Conservation (phyloP, 345 rosid genomes). For the Salix suchowensis region DNA sequence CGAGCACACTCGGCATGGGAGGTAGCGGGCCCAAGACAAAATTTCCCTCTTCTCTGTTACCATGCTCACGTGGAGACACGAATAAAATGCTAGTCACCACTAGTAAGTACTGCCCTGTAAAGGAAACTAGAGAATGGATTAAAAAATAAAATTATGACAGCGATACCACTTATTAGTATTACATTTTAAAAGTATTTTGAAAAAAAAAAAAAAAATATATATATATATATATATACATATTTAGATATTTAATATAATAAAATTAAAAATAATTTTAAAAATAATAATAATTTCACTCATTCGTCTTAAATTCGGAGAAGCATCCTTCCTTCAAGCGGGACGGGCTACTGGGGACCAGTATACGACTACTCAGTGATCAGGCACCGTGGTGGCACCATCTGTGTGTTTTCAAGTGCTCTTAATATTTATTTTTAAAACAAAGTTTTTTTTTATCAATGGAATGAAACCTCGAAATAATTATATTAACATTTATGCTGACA, state of each 20-base stretch:
- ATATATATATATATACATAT: too few species aligned
- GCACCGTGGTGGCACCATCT: background rate
- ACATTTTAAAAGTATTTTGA: too few species aligned
- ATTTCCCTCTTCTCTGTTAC: constrained; percentile 15
- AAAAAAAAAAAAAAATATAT: too few species aligned
- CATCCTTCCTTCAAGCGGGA: background rate
- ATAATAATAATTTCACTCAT: too few species aligned
- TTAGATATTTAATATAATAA: too few species aligned
- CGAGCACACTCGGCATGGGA: constrained; percentile 22
- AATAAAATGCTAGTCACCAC: constrained; percentile 19
- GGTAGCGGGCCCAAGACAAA: constrained; percentile 42
- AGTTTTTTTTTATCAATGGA: too few species aligned
- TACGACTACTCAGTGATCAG: background rate
- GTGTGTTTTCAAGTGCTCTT: background rate
- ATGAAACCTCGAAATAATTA: too few species aligned
- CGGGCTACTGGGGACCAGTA: background rate
- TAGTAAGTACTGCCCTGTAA: background rate
- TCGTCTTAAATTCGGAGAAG: background rate
- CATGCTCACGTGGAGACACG: background rate
- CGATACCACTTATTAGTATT: background rate
- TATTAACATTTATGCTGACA: too few species aligned
- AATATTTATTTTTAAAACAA: too few species aligned
- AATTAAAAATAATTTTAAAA: too few species aligned
- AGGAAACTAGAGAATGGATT: background rate
- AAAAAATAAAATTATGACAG: background rate